Evolutionary conservation across 495 filamentous ascomycete species (phyloP).

Genomic region (Podospora pseudoanserina): DNA sequence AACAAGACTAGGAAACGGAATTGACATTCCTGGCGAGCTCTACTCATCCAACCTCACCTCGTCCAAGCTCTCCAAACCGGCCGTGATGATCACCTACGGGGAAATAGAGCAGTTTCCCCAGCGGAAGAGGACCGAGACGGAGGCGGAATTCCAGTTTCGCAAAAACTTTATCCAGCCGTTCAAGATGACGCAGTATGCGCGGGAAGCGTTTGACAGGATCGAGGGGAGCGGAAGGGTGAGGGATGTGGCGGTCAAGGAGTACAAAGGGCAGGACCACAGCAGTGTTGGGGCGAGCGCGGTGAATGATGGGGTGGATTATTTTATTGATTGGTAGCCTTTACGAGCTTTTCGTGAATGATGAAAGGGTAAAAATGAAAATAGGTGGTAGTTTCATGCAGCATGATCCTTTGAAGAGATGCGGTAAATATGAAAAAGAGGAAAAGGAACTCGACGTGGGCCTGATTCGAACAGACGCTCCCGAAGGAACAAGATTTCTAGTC

Average conservation of each 20-base stretch:
- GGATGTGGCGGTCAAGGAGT: slow-evolving; percentile 24
- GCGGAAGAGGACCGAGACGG: slow-evolving; percentile 18
- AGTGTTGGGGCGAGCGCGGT: slow-evolving; percentile 19
- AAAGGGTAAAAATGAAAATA: no score
- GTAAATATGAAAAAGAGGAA: not conserved
- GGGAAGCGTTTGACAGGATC: slow-evolving; percentile 18
- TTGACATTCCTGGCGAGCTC: not conserved
- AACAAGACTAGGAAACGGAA: not conserved
- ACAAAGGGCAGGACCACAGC: slow-evolving; percentile 20
- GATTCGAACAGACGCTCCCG: slow-evolving; percentile 28
- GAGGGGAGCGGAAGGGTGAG: slow-evolving; percentile 16
- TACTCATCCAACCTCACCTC: not conserved
- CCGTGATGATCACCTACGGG: slow-evolving; percentile 19
- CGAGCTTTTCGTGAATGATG: not conserved
- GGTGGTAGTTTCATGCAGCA: no score
- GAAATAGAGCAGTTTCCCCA: slow-evolving; percentile 21
- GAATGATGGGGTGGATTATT: slow-evolving; percentile 27
- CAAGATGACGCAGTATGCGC: slow-evolving; percentile 13
- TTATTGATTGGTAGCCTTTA: slow-evolving; percentile 18
- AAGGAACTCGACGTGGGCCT: slow-evolving; percentile 24
- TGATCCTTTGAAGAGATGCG: no score
- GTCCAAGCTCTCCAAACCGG: not conserved
- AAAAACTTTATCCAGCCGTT: slow-evolving; percentile 7
- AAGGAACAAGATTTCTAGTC: slow-evolving; percentile 29
- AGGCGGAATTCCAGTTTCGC: slow-evolving; percentile 16